phyloP scores from a whole-genome alignment of 225 moss, liverwort and hornwort genomes.

The Physcomitrellopsis africana region DNA sequence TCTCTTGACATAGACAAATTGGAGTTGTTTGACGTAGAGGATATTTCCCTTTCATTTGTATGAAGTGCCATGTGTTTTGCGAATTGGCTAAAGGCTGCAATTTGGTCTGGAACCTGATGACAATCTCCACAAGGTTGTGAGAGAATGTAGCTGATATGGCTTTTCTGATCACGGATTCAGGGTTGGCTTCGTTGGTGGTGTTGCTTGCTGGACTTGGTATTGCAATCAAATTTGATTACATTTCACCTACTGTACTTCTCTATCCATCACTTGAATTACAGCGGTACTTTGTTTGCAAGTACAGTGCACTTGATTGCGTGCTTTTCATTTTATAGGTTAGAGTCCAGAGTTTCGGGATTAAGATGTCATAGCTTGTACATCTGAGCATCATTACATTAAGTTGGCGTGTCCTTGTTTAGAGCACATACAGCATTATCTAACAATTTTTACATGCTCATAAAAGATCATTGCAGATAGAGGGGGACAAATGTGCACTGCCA shows the following conservation, averaged over 20 bases:
- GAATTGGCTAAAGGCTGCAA: slow-evolving; percentile 2
- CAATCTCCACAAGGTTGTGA: neutral
- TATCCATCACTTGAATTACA: slow-evolving; percentile 3
- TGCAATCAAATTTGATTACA: slow-evolving; percentile 49
- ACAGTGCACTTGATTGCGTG: neutral
- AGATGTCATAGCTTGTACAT: neutral
- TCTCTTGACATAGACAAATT: slow-evolving; percentile 3
- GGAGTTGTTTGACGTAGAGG: neutral
- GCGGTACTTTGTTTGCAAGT: neutral
- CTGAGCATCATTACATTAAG: neutral
- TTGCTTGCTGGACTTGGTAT: slow-evolving; percentile 60
- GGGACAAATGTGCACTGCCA: slow-evolving; percentile 56
- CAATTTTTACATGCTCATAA: slow-evolving; percentile 22
- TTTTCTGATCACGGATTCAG: slow-evolving; percentile 43
- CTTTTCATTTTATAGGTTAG: neutral
- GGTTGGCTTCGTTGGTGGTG: slow-evolving; percentile 70
- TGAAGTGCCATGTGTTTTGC: neutral
- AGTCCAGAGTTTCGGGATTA: slow-evolving; percentile 19
- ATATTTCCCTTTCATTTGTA: neutral
- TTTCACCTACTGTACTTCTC: slow-evolving; percentile 62
- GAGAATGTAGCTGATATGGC: slow-evolving; percentile 27
- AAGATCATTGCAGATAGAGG: slow-evolving; percentile 62
- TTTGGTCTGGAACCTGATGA: neutral
- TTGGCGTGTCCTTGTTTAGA: slow-evolving; percentile 4
- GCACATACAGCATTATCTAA: neutral